Conservation (phyloP, 208 protist species). For the Trypanosoma mega region DNA sequence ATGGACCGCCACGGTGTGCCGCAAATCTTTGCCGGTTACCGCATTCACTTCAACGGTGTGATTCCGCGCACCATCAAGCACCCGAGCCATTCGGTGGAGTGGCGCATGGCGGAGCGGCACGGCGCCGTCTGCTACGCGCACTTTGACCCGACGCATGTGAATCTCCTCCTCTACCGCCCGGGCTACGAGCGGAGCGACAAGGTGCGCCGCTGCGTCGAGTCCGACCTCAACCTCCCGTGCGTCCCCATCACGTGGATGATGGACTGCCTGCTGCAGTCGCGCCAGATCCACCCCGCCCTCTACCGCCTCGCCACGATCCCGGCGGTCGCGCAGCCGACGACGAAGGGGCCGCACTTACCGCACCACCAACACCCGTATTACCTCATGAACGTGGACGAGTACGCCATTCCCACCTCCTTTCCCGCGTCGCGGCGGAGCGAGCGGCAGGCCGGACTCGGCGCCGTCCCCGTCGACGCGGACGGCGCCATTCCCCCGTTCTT, state of each 20-base stretch:
- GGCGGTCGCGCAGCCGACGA: constrained; percentile 68
- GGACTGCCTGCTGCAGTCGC: constrained; percentile 85
- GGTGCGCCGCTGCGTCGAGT: constrained; percentile 67
- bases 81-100: constrained; percentile 86
- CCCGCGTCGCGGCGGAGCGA: constrained; percentile 19
- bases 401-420: constrained; percentile 73
- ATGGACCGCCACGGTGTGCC: constrained; percentile 70
- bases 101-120: constrained; percentile 90
- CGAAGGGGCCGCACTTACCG: constrained; percentile 56
- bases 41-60: constrained; percentile 89
- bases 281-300: constrained; percentile 75
- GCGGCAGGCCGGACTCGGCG: constrained; percentile 20
- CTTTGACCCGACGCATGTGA: constrained; percentile 65
- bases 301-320: constrained; percentile 73
- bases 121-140: constrained; percentile 61
- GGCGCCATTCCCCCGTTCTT: constrained; percentile 66
- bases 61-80: constrained; percentile 80
- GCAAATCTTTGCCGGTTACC: constrained; percentile 83
- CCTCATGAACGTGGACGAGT: constrained; percentile 79
- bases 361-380: constrained; percentile 89
- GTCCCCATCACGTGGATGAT: constrained; percentile 89
- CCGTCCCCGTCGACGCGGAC: constrained; percentile 19
- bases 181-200: constrained; percentile 92
- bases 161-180: constrained; percentile 75
- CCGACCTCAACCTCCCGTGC: constrained; percentile 38